Evolutionary conservation across 306 rosid genomes (phyloP).

Genomic region (Dalbergia oliveri): DNA sequence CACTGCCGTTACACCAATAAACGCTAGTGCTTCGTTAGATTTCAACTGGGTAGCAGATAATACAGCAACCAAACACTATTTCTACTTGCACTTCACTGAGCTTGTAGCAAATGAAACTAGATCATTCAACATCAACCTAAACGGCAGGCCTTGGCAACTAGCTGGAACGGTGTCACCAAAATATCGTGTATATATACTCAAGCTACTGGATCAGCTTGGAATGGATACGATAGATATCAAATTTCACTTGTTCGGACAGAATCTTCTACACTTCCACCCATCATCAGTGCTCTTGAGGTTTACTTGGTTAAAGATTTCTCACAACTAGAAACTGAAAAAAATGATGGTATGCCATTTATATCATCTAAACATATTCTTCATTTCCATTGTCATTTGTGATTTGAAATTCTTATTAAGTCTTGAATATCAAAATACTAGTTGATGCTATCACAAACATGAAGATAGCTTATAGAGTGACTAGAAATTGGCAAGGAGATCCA

Average conservation of each 20-base stretch:
- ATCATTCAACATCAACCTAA: slow-evolving; percentile 35
- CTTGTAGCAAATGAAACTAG: slow-evolving; percentile 46
- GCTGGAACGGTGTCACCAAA: not conserved
- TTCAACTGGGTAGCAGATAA: slow-evolving; percentile 3
- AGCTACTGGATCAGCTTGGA: not conserved
- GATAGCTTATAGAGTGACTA: slow-evolving; percentile 53
- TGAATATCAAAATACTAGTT: slow-evolving; percentile 39
- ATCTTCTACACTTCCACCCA: slow-evolving; percentile 57
- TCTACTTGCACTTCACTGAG: slow-evolving; percentile 49
- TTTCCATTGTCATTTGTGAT: not conserved
- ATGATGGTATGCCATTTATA: slow-evolving; percentile 47
- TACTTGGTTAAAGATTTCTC: slow-evolving; percentile 28
- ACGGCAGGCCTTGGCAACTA: slow-evolving; percentile 23
- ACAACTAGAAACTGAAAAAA: slow-evolving; percentile 46
- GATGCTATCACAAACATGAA: slow-evolving; percentile 64
- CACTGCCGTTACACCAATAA: slow-evolving; percentile 44
- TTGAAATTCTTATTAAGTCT: not conserved
- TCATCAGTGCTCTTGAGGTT: slow-evolving; percentile 55
- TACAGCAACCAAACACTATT: not conserved
- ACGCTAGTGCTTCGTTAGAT: slow-evolving; percentile 7
- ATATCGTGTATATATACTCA: not conserved
- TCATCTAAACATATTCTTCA: not conserved
- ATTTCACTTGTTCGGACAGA: slow-evolving; percentile 16
- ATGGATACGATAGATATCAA: not conserved
- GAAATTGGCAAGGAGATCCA: slow-evolving; percentile 75